Evolutionary conservation across 1,284 basidiomycete genomes (phyloP).

Genomic region (Ustilago loliicola): DNA sequence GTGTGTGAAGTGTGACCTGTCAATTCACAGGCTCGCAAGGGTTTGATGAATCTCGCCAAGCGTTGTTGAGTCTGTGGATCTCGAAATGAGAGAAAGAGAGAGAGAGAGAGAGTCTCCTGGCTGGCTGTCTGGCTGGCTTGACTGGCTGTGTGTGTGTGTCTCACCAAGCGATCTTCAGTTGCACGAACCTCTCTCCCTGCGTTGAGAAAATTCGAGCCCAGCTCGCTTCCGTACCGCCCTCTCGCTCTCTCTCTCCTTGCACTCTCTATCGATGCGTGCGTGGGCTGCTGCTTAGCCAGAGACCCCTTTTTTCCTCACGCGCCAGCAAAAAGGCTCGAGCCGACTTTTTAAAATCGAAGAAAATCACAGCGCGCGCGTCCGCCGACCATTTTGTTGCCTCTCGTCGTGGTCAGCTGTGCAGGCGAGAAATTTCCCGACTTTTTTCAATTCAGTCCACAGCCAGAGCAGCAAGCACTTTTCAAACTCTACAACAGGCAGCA

Average conservation of each 20-base stretch:
- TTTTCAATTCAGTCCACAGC: background rate
- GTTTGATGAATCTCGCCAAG: slow-evolving; percentile 4
- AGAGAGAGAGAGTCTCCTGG: too few species aligned
- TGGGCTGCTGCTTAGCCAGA: slow-evolving; percentile 1
- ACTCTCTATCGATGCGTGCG: background rate
- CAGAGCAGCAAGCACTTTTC: background rate
- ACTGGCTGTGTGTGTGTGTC: slow-evolving; percentile 5
- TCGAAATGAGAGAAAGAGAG: background rate
- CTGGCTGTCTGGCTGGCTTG: background rate
- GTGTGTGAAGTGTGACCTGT: slow-evolving; percentile 3
- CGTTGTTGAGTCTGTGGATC: background rate
- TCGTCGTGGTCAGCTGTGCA: background rate
- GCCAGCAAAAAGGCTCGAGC: slow-evolving; percentile 3
- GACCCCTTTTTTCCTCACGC: slow-evolving; percentile 17
- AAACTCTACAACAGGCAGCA: background rate
- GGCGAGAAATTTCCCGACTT: background rate
- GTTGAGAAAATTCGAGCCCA: slow-evolving; percentile 10
- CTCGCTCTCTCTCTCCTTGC: background rate
- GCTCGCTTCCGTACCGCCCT: slow-evolving; percentile 9
- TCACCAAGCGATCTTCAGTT: slow-evolving; percentile 5
- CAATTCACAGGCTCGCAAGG: background rate
- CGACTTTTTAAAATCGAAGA: slow-evolving; percentile 8
- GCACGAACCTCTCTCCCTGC: slow-evolving; percentile 12
- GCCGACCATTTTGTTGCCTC: background rate
- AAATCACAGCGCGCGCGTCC: background rate